Evolutionary conservation across 805 yeast genomes (phyloP), one percentile per base, ranked within the genome.

Genomic region (Lachancea meyersii): DNA sequence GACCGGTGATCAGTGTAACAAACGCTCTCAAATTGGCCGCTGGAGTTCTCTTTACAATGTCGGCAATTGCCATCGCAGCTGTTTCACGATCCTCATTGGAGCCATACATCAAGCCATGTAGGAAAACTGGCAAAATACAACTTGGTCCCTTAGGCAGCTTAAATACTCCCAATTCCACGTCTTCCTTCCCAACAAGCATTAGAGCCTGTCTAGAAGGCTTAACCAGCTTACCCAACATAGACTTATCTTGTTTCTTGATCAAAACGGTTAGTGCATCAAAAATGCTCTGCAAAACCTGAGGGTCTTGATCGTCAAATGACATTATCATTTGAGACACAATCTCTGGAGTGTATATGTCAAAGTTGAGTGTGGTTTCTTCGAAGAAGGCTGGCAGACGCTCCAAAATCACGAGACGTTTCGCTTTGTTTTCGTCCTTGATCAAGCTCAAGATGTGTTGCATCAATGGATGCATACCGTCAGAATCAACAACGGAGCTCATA

Each of bases 71-170:
- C 57, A 82, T 67, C 0, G 98, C 97, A 23, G 96, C 77, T 21
- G 71, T 67, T 61, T 89, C 97, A 64, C 93, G 80, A 58, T 83
- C 91, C 38, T 80, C 87, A 48, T 78, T 72, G 40, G 76, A 76
- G 50, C 98, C 99, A 64, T 88, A 86, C 95, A 91, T 86, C 57
- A 93, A 75, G 48, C 97, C 97, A 61, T 91, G 96, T 52, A 87
- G 69, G 70, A 93, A 93, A 41, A 94, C 77, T 22, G 98, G 98
- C 52, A 93, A 71, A 31, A 93, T 66, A 65, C 95, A 83, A 58
- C 76, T 79, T 46, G 96, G 95, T 38, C 97, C 94, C 61, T 79
- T 80, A 63, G 94, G 80, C 48, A 76, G 59, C 42, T 60, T 57
- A 63, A 89, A 85, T 0, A 87, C 96, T 26, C 81, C 77, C 40